phyloP scores from a whole-genome alignment of 257 asterid species.

The Lantana camara region DNA sequence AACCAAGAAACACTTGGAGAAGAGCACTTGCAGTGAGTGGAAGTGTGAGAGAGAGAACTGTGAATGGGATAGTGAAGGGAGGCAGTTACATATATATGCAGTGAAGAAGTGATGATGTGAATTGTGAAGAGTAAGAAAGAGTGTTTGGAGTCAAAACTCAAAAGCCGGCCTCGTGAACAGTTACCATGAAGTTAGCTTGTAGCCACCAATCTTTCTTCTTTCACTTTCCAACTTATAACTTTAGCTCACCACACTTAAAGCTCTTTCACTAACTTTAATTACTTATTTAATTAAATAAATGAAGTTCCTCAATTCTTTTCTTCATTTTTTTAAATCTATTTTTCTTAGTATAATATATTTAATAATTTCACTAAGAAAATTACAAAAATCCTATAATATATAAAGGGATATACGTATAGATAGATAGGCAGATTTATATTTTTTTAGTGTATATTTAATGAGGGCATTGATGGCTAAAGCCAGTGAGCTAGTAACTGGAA shows the following conservation, averaged over 20 bases:
- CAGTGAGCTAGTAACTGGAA: no score
- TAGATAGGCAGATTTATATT: no score
- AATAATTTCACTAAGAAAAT: no score
- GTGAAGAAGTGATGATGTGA: not conserved
- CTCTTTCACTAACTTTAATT: not conserved
- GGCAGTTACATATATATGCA: slow-evolving; percentile 13
- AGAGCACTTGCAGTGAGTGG: slow-evolving; percentile 31
- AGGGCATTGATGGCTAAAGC: slow-evolving; percentile 2
- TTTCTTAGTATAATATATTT: no score
- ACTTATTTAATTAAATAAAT: not conserved
- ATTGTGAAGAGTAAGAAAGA: slow-evolving; percentile 40
- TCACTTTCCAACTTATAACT: slow-evolving; percentile 41
- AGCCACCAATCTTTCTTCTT: slow-evolving; percentile 53
- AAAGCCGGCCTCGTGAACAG: slow-evolving; percentile 42
- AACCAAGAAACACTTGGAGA: no score
- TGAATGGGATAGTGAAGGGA: slow-evolving; percentile 46
- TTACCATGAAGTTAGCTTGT: slow-evolving; percentile 37
- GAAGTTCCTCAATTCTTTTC: not conserved
- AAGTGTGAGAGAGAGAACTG: slow-evolving; percentile 37
- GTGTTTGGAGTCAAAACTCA: slow-evolving; percentile 42
- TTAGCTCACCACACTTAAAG: not conserved
- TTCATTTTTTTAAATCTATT: no score
- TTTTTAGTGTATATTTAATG: slow-evolving; percentile 3
- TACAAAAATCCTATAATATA: no score
- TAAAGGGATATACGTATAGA: no score